Evolutionary conservation across 2,329 filamentous ascomycete species (phyloP), one percentile per base, ranked within the genome.

Genomic region (Cephalotrichum gorgonifer): DNA sequence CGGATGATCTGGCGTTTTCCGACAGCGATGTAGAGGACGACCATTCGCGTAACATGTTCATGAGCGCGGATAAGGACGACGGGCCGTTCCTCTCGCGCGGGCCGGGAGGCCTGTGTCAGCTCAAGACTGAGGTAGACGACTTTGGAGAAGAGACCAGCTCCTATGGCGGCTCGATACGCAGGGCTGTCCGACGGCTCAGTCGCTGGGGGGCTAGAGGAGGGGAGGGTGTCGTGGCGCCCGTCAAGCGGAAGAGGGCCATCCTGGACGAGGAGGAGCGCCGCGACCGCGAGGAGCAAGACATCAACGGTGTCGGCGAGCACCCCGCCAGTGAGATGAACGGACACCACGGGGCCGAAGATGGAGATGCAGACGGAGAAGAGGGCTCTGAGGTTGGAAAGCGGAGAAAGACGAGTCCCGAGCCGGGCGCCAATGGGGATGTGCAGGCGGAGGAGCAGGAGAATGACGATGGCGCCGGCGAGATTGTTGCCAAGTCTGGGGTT

Each of bases 121-220:
- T 86, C 1, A 66, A 66, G 20, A 65, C 68, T 15, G 86, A 90
- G 60, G 64, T 73, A 0, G 83, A 88, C 53, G 86, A 91, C 64
- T 86, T 81, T 55, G 87, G 87, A 41, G 87, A 91, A 62, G 85
- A 91, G 62, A 73, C 80, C 6, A 74, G 75, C 49, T 73, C 78
- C 2, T 83, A 86, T 51, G 76, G 80, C 4, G 79, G 84, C 11
- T 76, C 85, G 7, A 66, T 91, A 17, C 71, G 82, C 48, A 75
- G 84, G 15, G 73, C 75, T 1, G 69, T 73, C 20, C 75, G 87
- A 26, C 74, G 87, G 38, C 68, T 91, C n/a, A 69, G 76, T 47
- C 75, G 86, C 28, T 91, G 87, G 87, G 74, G 80, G 44, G 68
- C 68, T n/a, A 65, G 67, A 3, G 67, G 63, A 11, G 65, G 66